phyloP scores from a whole-genome alignment of 768 basidiomycete species.

The Sporobolomyces pararoseus region DNA sequence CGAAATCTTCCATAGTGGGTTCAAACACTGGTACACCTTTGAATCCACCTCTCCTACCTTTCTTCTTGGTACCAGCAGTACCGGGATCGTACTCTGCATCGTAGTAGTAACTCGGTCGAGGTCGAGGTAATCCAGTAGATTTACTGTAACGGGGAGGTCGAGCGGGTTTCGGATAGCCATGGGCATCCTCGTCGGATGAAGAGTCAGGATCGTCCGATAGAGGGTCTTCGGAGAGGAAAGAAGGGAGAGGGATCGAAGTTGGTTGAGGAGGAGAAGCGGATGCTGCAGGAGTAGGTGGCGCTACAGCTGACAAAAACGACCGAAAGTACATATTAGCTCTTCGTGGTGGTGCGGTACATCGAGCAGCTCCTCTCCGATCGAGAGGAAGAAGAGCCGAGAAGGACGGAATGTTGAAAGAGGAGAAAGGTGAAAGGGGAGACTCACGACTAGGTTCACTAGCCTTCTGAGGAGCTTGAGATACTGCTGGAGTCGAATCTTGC shows the following conservation, averaged over 20 bases:
- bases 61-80: constrained; percentile 38
- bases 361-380: not conserved
- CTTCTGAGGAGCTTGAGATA: not conserved
- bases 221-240: constrained; percentile 32
- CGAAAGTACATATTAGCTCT: too few species aligned
- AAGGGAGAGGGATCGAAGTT: constrained; percentile 27
- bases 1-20: constrained; percentile 85
- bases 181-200: constrained; percentile 33
- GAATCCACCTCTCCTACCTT: constrained; percentile 42
- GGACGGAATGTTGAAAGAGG: not conserved
- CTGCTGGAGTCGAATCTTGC: not conserved
- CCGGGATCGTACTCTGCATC: constrained; percentile 41
- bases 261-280: constrained; percentile 13
- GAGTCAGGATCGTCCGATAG: constrained; percentile 32
- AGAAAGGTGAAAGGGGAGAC: not conserved
- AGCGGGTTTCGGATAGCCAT: constrained; percentile 23
- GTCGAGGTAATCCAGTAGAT: constrained; percentile 24
- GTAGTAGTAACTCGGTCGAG: constrained; percentile 41
- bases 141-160: constrained; percentile 3
- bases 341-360: too few species aligned
- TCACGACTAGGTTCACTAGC: not conserved
- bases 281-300: constrained; percentile 11
- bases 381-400: not conserved
- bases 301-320: too few species aligned
- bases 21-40: constrained; percentile 91